These are phyloP conservation scores for Trametes hirsuta DNA, from an alignment of 1,284 basidiomycete genomes.

Conservation along the genomic window DNA sequence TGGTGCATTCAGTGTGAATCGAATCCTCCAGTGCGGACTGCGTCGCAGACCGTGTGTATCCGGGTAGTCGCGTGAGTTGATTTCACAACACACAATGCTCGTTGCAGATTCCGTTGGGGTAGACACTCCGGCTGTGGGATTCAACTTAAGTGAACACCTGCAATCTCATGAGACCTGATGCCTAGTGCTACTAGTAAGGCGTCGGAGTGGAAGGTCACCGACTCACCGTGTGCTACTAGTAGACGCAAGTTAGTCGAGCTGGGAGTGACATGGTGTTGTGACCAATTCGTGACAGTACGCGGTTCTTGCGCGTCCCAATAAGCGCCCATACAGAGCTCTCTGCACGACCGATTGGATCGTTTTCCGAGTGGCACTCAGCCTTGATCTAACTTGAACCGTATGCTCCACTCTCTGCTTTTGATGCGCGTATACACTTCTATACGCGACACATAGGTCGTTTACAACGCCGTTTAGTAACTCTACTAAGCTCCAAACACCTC, in stretches of 20 bases:
- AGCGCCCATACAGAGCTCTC: conserved; percentile 4
- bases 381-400: conserved; percentile 4
- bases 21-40: not conserved
- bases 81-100: no score
- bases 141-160: no score
- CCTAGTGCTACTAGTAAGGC: not conserved
- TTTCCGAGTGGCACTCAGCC: conserved; percentile 14
- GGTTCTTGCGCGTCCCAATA: conserved; percentile 15
- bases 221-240: no score
- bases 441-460: not conserved
- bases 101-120: no score
- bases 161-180: no score
- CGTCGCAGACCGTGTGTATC: not conserved
- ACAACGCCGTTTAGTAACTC: not conserved
- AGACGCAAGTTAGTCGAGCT: not conserved
- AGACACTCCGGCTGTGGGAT: no score
- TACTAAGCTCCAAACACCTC: no score
- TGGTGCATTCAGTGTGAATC: not conserved
- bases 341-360: not conserved
- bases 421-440: conserved; percentile 5
- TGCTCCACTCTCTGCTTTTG: conserved; percentile 16
- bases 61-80: no score
- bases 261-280: conserved; percentile 5
- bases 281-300: conserved; percentile 20
- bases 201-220: not conserved